Percentiles rank a stretch among this genome's conserved stretches.
These are phyloP conservation scores for Leishmania lainsoni DNA, from an alignment of 208 protist species.

Conservation along the genomic window DNA sequence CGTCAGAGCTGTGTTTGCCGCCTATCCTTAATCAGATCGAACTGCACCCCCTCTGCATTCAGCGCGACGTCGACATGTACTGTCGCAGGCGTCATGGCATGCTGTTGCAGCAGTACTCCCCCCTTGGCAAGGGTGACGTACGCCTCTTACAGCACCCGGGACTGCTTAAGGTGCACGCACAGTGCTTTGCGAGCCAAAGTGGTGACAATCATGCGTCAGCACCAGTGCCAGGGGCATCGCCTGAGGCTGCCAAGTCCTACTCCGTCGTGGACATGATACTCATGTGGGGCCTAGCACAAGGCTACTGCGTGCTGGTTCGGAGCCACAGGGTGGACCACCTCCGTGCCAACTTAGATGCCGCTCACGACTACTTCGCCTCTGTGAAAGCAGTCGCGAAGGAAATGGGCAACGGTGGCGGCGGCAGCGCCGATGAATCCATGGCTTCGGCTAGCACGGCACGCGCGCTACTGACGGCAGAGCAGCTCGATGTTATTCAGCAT, in stretches of 20 bases:
- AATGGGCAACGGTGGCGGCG: background rate
- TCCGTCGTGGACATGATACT: slow-evolving; percentile 58
- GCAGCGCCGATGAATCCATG: background rate
- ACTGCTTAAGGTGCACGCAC: slow-evolving; percentile 42
- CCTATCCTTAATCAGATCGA: slow-evolving; percentile 86
- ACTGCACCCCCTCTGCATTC: slow-evolving; percentile 83
- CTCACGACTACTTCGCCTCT: slow-evolving; percentile 44
- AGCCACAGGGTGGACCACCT: slow-evolving; percentile 55
- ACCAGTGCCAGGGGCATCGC: background rate
- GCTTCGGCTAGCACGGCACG: background rate
- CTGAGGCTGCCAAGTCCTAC: slow-evolving; percentile 14
- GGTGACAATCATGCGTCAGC: background rate
- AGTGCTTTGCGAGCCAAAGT: slow-evolving; percentile 31
- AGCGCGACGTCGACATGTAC: slow-evolving; percentile 57
- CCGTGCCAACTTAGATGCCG: slow-evolving; percentile 40
- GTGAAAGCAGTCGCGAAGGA: slow-evolving; percentile 6
- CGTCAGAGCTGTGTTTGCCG: background rate
- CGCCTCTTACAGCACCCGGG: slow-evolving; percentile 53
- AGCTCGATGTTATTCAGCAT: slow-evolving; percentile 38
- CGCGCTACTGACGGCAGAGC: slow-evolving; percentile 42
- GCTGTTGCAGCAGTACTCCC: slow-evolving; percentile 85
- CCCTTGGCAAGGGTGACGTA: slow-evolving; percentile 59
- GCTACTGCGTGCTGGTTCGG: slow-evolving; percentile 69
- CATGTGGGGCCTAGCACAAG: slow-evolving; percentile 78
- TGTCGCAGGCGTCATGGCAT: slow-evolving; percentile 52